phyloP scores from a whole-genome alignment of 2,329 filamentous ascomycete genomes.

The Rutstroemia sydowiana region DNA sequence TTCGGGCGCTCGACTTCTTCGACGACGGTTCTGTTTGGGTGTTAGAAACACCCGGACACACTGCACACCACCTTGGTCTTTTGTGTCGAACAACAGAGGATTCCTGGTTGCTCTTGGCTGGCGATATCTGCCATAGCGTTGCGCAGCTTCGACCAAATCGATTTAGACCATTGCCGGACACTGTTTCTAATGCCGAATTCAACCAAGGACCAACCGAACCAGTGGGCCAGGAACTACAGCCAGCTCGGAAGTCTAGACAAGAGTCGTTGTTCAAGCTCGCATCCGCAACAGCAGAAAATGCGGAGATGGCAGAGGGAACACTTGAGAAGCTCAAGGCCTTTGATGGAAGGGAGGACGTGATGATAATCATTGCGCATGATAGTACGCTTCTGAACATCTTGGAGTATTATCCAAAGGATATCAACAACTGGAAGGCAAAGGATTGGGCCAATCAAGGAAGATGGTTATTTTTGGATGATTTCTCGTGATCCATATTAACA shows the following conservation, averaged over 20 bases:
- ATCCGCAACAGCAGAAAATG: background rate
- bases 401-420: conserved; percentile 39
- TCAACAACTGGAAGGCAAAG: conserved; percentile 38
- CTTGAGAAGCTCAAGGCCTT: conserved; percentile 36
- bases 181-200: background rate
- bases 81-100: conserved; percentile 36
- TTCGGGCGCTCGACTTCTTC: conserved; percentile 44
- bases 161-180: background rate
- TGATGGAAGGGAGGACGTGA: conserved; percentile 36
- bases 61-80: conserved; percentile 41
- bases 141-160: conserved; percentile 5
- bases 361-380: conserved; percentile 41
- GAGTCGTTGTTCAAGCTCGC: background rate
- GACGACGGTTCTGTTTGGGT: conserved; percentile 49
- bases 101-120: conserved; percentile 42
- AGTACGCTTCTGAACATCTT: conserved; percentile 33
- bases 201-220: background rate
- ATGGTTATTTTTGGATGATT: background rate
- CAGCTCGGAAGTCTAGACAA: background rate
- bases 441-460: conserved; percentile 28
- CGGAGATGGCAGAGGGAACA: conserved; percentile 26
- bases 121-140: conserved; percentile 36
- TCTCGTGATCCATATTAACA: too few species aligned
- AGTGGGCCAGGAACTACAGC: too few species aligned
- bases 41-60: conserved; percentile 44